Evolutionary conservation across 306 rosid species (phyloP), one percentile per base, ranked within the genome.

Genomic region (Prunus mume): DNA sequence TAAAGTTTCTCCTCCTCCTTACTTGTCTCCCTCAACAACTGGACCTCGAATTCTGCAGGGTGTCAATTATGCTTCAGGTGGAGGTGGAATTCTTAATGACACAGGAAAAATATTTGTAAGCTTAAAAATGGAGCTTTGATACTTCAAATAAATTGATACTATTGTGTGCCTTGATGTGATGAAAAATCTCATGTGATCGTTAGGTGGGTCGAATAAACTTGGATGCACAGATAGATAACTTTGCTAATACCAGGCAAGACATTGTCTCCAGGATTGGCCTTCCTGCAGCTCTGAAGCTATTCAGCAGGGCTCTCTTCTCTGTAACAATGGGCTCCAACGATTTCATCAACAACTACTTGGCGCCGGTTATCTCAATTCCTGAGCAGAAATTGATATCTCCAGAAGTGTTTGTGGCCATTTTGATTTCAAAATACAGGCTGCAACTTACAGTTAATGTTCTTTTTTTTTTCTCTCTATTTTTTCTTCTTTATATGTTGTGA

Each of bases 41-140:
- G 96, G 91, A 45, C 43, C 81, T 2, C 80, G 75, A n/a, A 38
- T 87, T 83, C 79, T 93, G 64, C 77, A 76, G 55, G 97, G 94
- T 46, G 91, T 86, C 41, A 93, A 93, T 62, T 90, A 90, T 81
- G 97, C 94, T 41, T 93, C 94, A 28, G 94, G 94, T 20, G 90
- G 89, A 13, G 79, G 87, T 81, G 94, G 96, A 73, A 89, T 90
- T 87, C 87, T 90, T 41, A 93, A 93, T 57, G 5, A 55, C 28
- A 90, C 91, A 1, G 98, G 94, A 46, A 51, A 77, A 52, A 50
- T 80, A 41, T 90, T 89, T 76, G 96, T 89, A 76, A 86, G 83
- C 77, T 64, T 78, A 77, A 76, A 38, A 38, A 38, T 38, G 9
- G 43, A 38, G 43, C 43, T 38, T 38, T 38, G 43, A 38, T 38